phyloP scores from a whole-genome alignment of 371 early-diverging fungal species.

The Haplosporangium sp. region DNA sequence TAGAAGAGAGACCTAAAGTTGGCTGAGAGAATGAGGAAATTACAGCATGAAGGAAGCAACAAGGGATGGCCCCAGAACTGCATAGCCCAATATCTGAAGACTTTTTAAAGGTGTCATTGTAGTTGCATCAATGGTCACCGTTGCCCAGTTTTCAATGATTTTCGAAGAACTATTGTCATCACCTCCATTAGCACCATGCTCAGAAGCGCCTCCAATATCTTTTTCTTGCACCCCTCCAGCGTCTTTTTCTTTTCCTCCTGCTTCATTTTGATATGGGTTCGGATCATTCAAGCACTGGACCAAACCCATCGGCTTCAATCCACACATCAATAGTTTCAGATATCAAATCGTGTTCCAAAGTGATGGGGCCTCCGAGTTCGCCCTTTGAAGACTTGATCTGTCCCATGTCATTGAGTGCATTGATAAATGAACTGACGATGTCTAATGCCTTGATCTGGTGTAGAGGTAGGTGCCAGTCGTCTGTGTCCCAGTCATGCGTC shows the following conservation, averaged over 20 bases:
- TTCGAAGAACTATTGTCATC: not conserved
- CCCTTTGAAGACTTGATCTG: constrained; percentile 25
- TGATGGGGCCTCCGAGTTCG: constrained; percentile 39
- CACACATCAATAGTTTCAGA: constrained; percentile 24
- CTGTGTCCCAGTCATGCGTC: constrained; percentile 58
- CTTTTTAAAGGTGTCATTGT: not conserved
- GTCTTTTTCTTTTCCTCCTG: not conserved
- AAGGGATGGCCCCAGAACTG: constrained; percentile 13
- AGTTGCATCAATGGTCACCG: too few relatives aligned
- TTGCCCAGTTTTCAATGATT: not conserved
- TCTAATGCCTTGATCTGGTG: constrained; percentile 22
- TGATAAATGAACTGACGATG: constrained; percentile 28
- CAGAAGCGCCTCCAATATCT: not conserved
- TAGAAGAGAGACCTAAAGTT: too few relatives aligned
- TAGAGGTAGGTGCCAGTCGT: constrained; percentile 54
- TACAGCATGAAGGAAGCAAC: constrained; percentile 25
- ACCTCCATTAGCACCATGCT: constrained; percentile 1
- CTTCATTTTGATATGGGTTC: constrained; percentile 21
- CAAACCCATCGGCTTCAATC: constrained; percentile 46
- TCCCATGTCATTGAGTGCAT: constrained; percentile 31
- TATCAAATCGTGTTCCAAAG: constrained; percentile 55
- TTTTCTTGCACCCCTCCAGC: not conserved
- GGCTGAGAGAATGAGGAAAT: too few relatives aligned
- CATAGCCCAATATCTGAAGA: constrained; percentile 6
- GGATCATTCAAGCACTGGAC: constrained; percentile 38